Evolutionary conservation across 1,284 basidiomycete genomes (phyloP).

Genomic region (Schizophyllum commune): DNA sequence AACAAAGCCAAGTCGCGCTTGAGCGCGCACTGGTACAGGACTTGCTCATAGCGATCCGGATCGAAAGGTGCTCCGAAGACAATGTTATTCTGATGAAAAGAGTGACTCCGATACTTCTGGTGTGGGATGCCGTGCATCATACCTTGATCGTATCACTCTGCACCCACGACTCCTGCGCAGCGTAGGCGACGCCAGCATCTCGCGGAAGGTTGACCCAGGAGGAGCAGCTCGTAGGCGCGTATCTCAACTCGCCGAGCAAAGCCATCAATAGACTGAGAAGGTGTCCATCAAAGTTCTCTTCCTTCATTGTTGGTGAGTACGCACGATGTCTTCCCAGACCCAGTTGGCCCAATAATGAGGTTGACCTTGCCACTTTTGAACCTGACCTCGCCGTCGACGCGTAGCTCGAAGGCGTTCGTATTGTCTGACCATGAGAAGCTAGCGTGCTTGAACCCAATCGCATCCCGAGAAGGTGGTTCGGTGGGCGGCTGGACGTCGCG

Average conservation of each 20-base stretch:
- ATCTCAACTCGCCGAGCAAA: constrained; percentile 49
- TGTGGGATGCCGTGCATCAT: no score
- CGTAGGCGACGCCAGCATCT: constrained; percentile 60
- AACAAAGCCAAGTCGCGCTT: constrained; percentile 46
- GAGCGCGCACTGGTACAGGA: constrained; percentile 46
- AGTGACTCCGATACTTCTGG: no score
- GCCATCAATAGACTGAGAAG: constrained; percentile 43
- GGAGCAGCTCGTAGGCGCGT: constrained; percentile 41
- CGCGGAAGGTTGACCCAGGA: constrained; percentile 65
- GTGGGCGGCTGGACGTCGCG: constrained; percentile 7
- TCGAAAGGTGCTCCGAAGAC: constrained; percentile 61
- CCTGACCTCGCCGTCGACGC: constrained; percentile 32
- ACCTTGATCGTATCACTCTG: not conserved
- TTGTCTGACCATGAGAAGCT: constrained; percentile 37
- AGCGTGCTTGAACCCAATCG: constrained; percentile 33
- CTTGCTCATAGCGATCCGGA: constrained; percentile 50
- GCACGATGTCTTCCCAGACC: constrained; percentile 26
- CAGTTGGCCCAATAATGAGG: constrained; percentile 49
- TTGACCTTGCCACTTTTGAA: constrained; percentile 41
- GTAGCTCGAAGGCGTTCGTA: constrained; percentile 19
- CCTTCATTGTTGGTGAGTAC: not conserved
- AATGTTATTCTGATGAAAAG: constrained; percentile 46
- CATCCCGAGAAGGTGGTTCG: constrained; percentile 11
- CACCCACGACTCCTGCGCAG: constrained; percentile 77
- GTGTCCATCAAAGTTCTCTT: constrained; percentile 21